Evolutionary conservation across 1,139 yeast genomes (phyloP).

Genomic region (Candida labiduridarum): DNA sequence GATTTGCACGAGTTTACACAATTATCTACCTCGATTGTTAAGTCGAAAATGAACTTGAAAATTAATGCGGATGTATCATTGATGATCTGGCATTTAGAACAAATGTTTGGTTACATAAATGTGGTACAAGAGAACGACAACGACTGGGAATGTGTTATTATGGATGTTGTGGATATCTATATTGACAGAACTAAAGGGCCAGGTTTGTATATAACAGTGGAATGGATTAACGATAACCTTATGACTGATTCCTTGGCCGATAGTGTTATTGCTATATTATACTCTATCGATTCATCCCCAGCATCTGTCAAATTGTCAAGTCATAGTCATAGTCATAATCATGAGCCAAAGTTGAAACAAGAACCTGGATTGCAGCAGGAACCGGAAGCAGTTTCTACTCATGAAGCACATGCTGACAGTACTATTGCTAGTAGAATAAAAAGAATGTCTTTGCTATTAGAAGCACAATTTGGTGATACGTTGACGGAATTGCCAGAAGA

Average conservation of each 20-base stretch:
- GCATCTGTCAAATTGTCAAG: conserved; percentile 90
- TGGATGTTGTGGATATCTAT: conserved; percentile 47
- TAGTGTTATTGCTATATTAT: conserved; percentile 83
- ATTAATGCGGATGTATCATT: conserved; percentile 82
- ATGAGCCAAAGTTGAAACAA: conserved; percentile 21
- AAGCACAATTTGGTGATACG: conserved; percentile 88
- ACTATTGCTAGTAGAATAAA: conserved; percentile 57
- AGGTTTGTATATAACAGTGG: conserved; percentile 60
- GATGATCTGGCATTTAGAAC: conserved; percentile 86
- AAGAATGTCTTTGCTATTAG: conserved; percentile 63
- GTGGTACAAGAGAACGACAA: conserved; percentile 63
- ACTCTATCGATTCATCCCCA: conserved; percentile 93
- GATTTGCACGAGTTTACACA: conserved; percentile 91
- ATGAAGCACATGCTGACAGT: conserved; percentile 33
- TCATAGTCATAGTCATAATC: conserved; percentile 52
- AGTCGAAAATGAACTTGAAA: conserved; percentile 75
- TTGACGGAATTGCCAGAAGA: conserved; percentile 43
- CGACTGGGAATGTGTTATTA: conserved; percentile 52
- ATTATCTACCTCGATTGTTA: conserved; percentile 80
- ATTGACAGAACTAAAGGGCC: conserved; percentile 48
- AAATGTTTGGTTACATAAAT: conserved; percentile 89
- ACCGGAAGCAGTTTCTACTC: conserved; percentile 10
- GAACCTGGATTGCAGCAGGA: conserved; percentile 3
- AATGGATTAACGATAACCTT: conserved; percentile 84
- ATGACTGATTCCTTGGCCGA: conserved; percentile 95